Base-by-base conservation (phyloP, 2,329 filamentous ascomycete genomes). In the Albifimbria verrucaria region DNA sequence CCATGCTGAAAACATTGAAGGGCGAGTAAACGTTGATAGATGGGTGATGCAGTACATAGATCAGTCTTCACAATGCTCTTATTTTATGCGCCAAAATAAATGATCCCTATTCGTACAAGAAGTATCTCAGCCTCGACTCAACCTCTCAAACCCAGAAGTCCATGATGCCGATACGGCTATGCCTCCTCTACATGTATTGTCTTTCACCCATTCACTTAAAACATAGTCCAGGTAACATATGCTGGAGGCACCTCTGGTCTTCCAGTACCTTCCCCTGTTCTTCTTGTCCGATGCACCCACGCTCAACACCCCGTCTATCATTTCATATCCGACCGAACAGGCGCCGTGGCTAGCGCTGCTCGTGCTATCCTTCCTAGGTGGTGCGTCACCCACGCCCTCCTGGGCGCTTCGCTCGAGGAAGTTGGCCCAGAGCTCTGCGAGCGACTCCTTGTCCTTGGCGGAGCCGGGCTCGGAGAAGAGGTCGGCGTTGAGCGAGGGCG, bases 401-500 rank as follows among this genome's bases (percentile, higher is more conserved):
- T 85, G 81, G 6, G 81, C 83, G 60, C 82, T 86, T 28, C 83
- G 81, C 70, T 97, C 92, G 24, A 97, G 74, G 72, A 97, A 97
- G 43, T 89, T 89, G n/a, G 90, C 90, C 92, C 92, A 97, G 21
- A 97, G 76, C 64, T 97, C 93, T 10, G 92, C 90, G 7, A 97
- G 76, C 1, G 88, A 91, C 71, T 97, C 93, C 69, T 87, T 91
- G 56, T 73, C 80, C 65, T 59, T 81, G 72, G 68, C 77, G 3
- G 75, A 74, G 9, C 75, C 68, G 23, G 76, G 77, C 51, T 90
- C 86, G 52, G 85, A 76, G 68, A 93, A 88, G 64, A 92, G 90
- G 53, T 95, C 92, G n/a, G 83, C 79, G 55, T 79, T 86, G 22
- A 97, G 77, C 2, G 89, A 87, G 1, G 93, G 92, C 26, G 92